Conservation (phyloP, 305 asterid genomes). For the Nicotiana rustica region DNA sequence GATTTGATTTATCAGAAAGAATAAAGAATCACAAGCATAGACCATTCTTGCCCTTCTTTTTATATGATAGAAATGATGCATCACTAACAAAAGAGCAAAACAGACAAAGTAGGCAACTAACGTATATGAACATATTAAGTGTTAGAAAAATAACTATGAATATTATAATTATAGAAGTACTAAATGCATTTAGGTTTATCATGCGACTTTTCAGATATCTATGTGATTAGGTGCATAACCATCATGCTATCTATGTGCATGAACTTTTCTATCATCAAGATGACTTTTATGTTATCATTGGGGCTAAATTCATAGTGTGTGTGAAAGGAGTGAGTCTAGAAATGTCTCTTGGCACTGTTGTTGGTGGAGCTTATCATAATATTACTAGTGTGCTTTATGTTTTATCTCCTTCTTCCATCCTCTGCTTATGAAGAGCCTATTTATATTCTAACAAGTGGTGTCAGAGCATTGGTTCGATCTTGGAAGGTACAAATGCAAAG, state of each 20-base stretch:
- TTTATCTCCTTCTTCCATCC: neutral
- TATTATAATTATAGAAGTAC: too few species aligned
- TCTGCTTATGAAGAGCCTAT: neutral
- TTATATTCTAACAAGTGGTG: neutral
- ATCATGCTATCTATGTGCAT: neutral
- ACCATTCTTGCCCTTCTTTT: slow-evolving; percentile 6
- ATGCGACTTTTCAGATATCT: too few species aligned
- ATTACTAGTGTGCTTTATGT: neutral
- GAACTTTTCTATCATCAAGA: neutral
- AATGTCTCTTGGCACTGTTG: too few species aligned
- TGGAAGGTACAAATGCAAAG: neutral
- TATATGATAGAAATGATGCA: neutral
- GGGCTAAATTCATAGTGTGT: slow-evolving; percentile 22
- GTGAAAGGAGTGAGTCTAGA: neutral
- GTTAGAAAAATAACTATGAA: too few species aligned
- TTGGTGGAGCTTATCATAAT: neutral
- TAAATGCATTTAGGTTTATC: too few species aligned
- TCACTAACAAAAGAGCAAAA: neutral
- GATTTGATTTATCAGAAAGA: neutral
- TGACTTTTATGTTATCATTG: neutral
- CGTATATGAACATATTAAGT: neutral
- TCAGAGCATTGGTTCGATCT: neutral
- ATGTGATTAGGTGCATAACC: too few species aligned
- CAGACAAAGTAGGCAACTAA: neutral
- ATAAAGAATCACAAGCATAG: neutral